phyloP scores from a whole-genome alignment of 768 basidiomycete species.

The Pleurotus sapidus region DNA sequence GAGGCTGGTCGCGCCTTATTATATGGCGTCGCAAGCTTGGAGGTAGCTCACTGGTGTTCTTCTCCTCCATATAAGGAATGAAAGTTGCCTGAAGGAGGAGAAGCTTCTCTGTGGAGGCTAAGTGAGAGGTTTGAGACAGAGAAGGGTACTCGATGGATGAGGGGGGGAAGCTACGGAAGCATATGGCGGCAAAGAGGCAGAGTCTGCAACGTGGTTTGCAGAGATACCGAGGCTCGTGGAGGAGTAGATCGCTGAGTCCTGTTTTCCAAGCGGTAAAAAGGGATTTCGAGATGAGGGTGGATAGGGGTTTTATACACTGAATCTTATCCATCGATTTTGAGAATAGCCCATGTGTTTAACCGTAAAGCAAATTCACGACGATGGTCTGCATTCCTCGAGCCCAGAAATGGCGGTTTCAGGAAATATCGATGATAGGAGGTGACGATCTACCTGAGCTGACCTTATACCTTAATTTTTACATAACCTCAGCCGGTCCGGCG shows the following conservation, averaged over 20 bases:
- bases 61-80: slow-evolving; percentile 6
- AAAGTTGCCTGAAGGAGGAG: slow-evolving; percentile 5
- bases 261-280: slow-evolving; percentile 8
- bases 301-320: slow-evolving; percentile 5
- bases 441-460: no score
- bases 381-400: background rate
- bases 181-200: slow-evolving; percentile 5
- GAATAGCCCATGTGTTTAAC: slow-evolving; percentile 1
- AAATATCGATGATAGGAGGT: no score
- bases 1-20: slow-evolving; percentile 5
- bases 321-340: slow-evolving; percentile 8
- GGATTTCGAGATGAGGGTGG: background rate
- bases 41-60: slow-evolving; percentile 3
- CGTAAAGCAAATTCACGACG: slow-evolving; percentile 1
- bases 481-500: background rate
- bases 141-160: background rate
- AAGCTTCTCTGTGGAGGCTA: background rate
- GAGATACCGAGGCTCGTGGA: slow-evolving; percentile 8
- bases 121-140: background rate
- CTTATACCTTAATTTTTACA: slow-evolving; percentile 1
- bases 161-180: slow-evolving; percentile 7
- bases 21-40: slow-evolving; percentile 6
- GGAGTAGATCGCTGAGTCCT: slow-evolving; percentile 5
- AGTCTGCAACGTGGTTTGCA: slow-evolving; percentile 4
- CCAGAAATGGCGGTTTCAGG: background rate